These are phyloP conservation scores for Lathyrus tuberosus DNA, from an alignment of 306 rosid species.

Conservation along the genomic window DNA sequence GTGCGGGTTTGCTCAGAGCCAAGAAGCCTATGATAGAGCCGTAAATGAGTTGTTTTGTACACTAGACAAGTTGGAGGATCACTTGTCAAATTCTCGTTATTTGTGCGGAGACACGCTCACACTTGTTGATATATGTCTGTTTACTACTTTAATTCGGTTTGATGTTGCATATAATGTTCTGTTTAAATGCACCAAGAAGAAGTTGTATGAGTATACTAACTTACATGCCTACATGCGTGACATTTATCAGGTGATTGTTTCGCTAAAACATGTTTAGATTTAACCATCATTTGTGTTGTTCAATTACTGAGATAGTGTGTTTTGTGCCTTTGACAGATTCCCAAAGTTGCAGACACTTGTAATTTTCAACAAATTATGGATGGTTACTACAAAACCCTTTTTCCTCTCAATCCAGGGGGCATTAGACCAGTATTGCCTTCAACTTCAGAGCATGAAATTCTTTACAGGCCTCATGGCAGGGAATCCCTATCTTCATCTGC, in stretches of 20 bases:
- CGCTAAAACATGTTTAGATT: neutral
- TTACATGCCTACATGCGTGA: conserved; percentile 79
- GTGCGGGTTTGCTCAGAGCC: conserved; percentile 97
- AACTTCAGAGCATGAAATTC: conserved; percentile 53
- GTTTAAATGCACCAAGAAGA: conserved; percentile 87
- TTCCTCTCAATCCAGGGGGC: conserved; percentile 86
- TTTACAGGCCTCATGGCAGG: conserved; percentile 63
- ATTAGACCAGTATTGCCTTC: conserved; percentile 73
- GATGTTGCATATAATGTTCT: conserved; percentile 71
- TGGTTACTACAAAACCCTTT: conserved; percentile 78
- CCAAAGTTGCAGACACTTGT: conserved; percentile 81
- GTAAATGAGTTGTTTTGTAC: conserved; percentile 65
- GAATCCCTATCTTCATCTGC: conserved; percentile 45
- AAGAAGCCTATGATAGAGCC: conserved; percentile 74
- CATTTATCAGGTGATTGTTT: conserved; percentile 63
- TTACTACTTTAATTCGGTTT: conserved; percentile 79
- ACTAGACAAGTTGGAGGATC: conserved; percentile 64
- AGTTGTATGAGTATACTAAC: conserved; percentile 65
- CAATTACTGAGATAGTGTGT: neutral
- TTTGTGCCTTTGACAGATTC: conserved; percentile 53
- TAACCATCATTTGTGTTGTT: neutral
- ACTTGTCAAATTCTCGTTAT: conserved; percentile 57
- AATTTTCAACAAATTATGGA: conserved; percentile 77
- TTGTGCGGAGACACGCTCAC: conserved; percentile 67
- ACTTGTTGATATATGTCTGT: conserved; percentile 71